A percentile compares a stretch with the other conserved stretches of the same genome.
phyloP scores from a whole-genome alignment of 176 grass and related monocot species.

The Oryza glumipatula region DNA sequence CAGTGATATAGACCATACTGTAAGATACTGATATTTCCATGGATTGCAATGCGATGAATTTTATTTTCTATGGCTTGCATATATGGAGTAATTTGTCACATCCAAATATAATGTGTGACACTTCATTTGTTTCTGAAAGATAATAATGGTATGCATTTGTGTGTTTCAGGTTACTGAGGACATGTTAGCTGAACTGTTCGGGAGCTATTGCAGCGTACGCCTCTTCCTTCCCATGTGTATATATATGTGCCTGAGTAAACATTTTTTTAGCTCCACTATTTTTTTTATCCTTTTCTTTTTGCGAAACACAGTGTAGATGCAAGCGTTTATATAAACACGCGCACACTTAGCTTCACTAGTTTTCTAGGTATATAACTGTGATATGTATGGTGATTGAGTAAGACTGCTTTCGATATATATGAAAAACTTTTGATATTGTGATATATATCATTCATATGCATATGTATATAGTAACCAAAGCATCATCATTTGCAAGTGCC shows the following conservation, averaged over 20 bases:
- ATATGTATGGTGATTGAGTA: not conserved
- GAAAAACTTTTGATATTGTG: too few species aligned
- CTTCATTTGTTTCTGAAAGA: not conserved
- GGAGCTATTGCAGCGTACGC: constrained; percentile 8
- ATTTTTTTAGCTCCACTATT: not conserved
- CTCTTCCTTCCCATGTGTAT: not conserved
- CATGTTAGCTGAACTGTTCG: not conserved
- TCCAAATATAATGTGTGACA: not conserved
- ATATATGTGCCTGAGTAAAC: not conserved
- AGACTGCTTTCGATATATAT: too few species aligned
- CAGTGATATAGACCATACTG: constrained; percentile 35
- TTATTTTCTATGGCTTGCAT: not conserved
- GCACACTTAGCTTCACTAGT: not conserved
- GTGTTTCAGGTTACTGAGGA: constrained; percentile 36
- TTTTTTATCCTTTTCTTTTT: not conserved
- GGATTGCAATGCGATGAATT: not conserved
- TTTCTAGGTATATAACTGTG: not conserved
- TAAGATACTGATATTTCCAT: not conserved
- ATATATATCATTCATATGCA: too few species aligned
- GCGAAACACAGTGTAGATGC: too few species aligned
- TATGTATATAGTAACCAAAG: too few species aligned
- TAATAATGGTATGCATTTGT: not conserved
- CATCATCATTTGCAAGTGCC: too few species aligned
- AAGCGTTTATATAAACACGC: too few species aligned
- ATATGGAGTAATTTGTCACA: too few species aligned